These are phyloP conservation scores for Cicer bijugum DNA, from an alignment of 306 rosid species.

Conservation along the genomic window DNA sequence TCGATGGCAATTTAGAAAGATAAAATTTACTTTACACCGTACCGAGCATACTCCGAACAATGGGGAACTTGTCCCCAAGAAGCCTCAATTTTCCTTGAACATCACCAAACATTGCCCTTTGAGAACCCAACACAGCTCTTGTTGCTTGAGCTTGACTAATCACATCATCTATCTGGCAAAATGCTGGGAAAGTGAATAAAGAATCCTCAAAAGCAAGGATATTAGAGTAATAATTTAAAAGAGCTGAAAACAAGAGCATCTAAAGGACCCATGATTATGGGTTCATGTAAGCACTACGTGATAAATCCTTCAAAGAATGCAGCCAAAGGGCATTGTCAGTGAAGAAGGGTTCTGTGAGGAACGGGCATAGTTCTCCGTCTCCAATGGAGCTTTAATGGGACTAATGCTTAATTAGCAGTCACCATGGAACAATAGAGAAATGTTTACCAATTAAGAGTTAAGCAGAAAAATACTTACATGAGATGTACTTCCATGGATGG, in stretches of 20 bases:
- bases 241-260: conserved; percentile 5
- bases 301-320: conserved; percentile 16
- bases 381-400: conserved; percentile 8
- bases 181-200: conserved; percentile 27
- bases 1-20: conserved; percentile 21
- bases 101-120: conserved; percentile 82
- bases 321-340: not conserved
- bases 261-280: conserved; percentile 5
- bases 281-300: not conserved
- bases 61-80: conserved; percentile 87
- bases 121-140: conserved; percentile 83
- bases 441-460: conserved; percentile 10
- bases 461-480: conserved; percentile 67
- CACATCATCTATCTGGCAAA: conserved; percentile 87
- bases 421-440: conserved; percentile 16
- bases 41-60: conserved; percentile 88
- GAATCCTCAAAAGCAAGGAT: conserved; percentile 25
- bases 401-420: conserved; percentile 6
- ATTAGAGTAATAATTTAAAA: not conserved
- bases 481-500: conserved; percentile 93
- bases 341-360: not conserved
- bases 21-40: conserved; percentile 33
- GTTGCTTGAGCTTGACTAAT: conserved; percentile 99
- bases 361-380: conserved; percentile 22
- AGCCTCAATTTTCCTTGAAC: conserved; percentile 95